A percentile compares a stretch with the other conserved stretches of the same genome.
Conservation (phyloP, 129 eudicot species). For the Pulicaria dysenterica region DNA sequence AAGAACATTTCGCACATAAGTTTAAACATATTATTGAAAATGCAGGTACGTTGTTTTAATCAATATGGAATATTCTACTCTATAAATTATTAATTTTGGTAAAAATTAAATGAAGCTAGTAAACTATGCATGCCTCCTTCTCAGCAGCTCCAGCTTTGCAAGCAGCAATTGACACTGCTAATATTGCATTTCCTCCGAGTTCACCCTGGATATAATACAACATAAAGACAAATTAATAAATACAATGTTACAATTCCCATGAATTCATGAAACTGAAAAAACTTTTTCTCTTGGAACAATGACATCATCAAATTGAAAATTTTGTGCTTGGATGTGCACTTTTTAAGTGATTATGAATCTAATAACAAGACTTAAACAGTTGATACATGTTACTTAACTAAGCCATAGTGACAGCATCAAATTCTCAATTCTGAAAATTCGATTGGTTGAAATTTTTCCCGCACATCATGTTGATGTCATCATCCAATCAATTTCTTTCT, state of each 20-base stretch:
- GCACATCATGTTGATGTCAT: too few species aligned
- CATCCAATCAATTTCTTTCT: too few species aligned
- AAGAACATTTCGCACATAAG: conserved; percentile 15
- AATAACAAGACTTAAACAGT: too few species aligned
- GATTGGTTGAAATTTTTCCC: too few species aligned
- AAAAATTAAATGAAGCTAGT: background rate
- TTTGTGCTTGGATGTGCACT: too few species aligned
- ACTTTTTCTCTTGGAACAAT: too few species aligned
- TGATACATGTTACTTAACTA: too few species aligned
- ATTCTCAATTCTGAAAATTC: too few species aligned
- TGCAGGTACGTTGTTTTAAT: background rate
- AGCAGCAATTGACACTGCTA: conserved; percentile 95
- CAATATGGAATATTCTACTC: conserved; percentile 1
- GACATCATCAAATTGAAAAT: too few species aligned
- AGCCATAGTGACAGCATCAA: too few species aligned
- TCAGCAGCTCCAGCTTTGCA: conserved; percentile 99
- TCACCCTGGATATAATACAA: conserved; percentile 60
- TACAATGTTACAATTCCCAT: background rate
- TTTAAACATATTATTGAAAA: background rate
- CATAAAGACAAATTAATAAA: background rate
- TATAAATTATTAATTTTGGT: background rate
- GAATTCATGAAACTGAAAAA: background rate
- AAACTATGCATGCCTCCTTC: conserved; percentile 60
- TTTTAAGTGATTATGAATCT: too few species aligned
- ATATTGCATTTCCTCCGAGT: conserved; percentile 94